phyloP scores from a whole-genome alignment of 768 basidiomycete genomes.

The Tricholoma matsutake region DNA sequence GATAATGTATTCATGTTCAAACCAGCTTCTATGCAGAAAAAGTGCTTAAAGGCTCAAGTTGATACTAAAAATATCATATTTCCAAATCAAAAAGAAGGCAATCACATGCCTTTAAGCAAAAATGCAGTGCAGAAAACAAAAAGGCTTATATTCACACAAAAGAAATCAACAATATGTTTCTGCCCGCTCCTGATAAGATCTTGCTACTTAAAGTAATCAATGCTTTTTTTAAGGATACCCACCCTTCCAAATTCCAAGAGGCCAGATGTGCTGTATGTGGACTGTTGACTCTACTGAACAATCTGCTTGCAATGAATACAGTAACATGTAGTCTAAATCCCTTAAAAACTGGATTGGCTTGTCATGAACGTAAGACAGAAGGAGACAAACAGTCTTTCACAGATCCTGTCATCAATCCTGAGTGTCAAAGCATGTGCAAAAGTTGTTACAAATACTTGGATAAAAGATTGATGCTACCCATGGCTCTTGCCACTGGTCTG shows the following conservation, averaged over 20 bases:
- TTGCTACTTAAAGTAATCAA: too few relatives aligned
- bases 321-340: not conserved
- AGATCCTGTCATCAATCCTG: not conserved
- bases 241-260: too few relatives aligned
- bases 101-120: not conserved
- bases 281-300: too few relatives aligned
- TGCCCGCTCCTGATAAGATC: not conserved
- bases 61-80: not conserved
- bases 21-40: not conserved
- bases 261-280: too few relatives aligned
- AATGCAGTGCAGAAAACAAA: not conserved
- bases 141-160: not conserved
- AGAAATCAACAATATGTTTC: constrained; percentile 1
- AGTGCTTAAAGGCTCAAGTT: not conserved
- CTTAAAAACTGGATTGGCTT: constrained; percentile 1
- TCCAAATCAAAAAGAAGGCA: not conserved
- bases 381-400: not conserved
- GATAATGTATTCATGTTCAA: constrained; percentile 1
- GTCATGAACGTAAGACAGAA: not conserved
- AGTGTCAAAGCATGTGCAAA: constrained; percentile 5
- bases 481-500: too few relatives aligned
- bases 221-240: too few relatives aligned
- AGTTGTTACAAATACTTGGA: too few relatives aligned
- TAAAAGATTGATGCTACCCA: too few relatives aligned
- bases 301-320: too few relatives aligned